Evolutionary conservation across 2,329 filamentous ascomycete genomes (phyloP).

Genomic region (Colletotrichum chrysophilum): DNA sequence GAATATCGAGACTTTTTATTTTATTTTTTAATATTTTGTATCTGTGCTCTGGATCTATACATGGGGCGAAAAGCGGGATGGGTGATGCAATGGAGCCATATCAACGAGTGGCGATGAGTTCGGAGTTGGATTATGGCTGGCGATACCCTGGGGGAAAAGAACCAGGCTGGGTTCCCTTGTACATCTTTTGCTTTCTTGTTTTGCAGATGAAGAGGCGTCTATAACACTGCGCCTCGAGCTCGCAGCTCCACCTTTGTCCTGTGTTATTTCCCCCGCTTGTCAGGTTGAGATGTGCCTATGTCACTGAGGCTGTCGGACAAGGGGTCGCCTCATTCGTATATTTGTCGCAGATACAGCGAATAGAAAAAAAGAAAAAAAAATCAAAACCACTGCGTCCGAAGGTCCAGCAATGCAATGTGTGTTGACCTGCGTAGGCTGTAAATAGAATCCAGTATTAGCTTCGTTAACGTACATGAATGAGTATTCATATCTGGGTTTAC

Average conservation of each 20-base stretch:
- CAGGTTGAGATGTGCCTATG: conserved; percentile 10
- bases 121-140: conserved; percentile 12
- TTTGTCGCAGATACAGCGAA: conserved; percentile 10
- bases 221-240: neutral
- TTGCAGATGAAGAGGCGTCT: neutral
- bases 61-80: neutral
- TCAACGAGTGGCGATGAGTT: conserved; percentile 1
- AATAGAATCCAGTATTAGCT: conserved; percentile 11
- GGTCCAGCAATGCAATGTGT: conserved; percentile 3
- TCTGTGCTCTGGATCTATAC: conserved; percentile 14
- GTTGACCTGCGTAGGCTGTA: conserved; percentile 18
- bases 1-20: neutral
- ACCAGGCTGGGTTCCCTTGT: conserved; percentile 7
- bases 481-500: neutral
- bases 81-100: neutral
- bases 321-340: conserved; percentile 7
- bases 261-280: neutral
- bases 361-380: conserved; percentile 7
- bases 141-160: conserved; percentile 11
- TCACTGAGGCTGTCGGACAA: neutral
- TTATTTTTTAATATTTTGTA: conserved; percentile 20
- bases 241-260: neutral
- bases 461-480: conserved; percentile 1
- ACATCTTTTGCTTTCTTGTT: neutral
- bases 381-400: conserved; percentile 13